Evolutionary conservation across 2,329 filamentous ascomycete genomes (phyloP).

Genomic region (Diaporthe sp.): DNA sequence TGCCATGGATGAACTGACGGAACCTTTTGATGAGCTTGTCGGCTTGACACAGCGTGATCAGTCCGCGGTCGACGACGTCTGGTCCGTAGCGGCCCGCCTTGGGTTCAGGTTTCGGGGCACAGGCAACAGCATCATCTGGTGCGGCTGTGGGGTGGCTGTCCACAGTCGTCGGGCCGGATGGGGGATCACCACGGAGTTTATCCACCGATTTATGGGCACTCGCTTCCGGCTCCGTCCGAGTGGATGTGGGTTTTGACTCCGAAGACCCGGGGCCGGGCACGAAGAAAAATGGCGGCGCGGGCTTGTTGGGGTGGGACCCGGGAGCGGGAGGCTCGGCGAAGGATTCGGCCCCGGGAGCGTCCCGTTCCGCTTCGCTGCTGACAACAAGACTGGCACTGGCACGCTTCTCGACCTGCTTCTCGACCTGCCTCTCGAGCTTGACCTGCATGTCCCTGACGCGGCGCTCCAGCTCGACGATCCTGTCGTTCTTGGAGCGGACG

Average conservation of each 20-base stretch:
- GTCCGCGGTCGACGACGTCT: constrained; percentile 36
- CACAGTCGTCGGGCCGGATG: not conserved
- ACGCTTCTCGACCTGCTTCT: constrained; percentile 15
- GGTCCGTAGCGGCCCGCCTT: not conserved
- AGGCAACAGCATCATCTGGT: not conserved
- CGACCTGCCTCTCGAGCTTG: constrained; percentile 35
- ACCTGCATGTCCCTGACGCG: constrained; percentile 41
- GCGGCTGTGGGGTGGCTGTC: not conserved
- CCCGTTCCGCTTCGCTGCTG: not conserved
- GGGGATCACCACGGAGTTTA: not conserved
- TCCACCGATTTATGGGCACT: not conserved
- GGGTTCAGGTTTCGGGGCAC: not conserved
- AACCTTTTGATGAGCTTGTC: constrained; percentile 29
- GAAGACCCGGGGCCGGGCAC: not conserved
- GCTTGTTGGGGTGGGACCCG: not conserved
- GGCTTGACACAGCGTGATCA: constrained; percentile 23
- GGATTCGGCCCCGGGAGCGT: constrained; percentile 1
- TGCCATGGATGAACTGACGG: constrained; percentile 17
- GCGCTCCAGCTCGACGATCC: constrained; percentile 40
- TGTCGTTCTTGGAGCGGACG: constrained; percentile 38
- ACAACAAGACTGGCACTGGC: not conserved
- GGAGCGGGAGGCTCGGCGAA: not conserved
- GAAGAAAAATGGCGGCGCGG: constrained; percentile 1
- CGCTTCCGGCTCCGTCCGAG: not conserved
- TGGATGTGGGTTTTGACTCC: not conserved